Evolutionary conservation across 116 monocot genomes (phyloP).

Genomic region (Papilionanthe hybrid): DNA sequence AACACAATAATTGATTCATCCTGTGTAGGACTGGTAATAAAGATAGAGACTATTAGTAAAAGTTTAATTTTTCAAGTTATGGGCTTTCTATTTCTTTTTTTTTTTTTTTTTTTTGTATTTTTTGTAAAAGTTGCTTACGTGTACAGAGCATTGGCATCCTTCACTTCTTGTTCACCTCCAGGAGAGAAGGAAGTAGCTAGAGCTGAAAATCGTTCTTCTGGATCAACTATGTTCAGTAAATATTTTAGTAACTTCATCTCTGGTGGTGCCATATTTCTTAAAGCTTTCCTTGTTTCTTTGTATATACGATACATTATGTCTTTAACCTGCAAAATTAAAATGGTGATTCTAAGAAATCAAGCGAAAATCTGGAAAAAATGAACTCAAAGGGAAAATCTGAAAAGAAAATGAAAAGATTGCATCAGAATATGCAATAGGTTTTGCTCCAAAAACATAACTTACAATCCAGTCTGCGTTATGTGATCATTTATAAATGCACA

Average conservation of each 20-base stretch:
- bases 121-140: conserved; percentile 42
- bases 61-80: too few species aligned
- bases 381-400: not conserved
- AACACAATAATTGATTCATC: too few species aligned
- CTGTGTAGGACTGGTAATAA: too few species aligned
- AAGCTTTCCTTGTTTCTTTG: conserved; percentile 59
- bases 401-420: not conserved
- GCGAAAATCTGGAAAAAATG: too few species aligned
- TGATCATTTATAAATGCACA: too few species aligned
- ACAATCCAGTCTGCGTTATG: not conserved
- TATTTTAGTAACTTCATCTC: conserved; percentile 90
- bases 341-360: not conserved
- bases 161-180: conserved; percentile 52
- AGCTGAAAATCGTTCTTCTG: conserved; percentile 81
- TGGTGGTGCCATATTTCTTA: conserved; percentile 66
- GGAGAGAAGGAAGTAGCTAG: conserved; percentile 87
- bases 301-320: conserved; percentile 90
- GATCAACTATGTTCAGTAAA: conserved; percentile 83
- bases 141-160: conserved; percentile 54
- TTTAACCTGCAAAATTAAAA: conserved; percentile 57
- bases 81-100: not conserved
- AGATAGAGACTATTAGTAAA: too few species aligned
- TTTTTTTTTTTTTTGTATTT: not conserved
- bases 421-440: not conserved
- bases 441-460: not conserved